Base-by-base conservation (phyloP, 257 asterid species). In the Solanum tacnaense region DNA sequence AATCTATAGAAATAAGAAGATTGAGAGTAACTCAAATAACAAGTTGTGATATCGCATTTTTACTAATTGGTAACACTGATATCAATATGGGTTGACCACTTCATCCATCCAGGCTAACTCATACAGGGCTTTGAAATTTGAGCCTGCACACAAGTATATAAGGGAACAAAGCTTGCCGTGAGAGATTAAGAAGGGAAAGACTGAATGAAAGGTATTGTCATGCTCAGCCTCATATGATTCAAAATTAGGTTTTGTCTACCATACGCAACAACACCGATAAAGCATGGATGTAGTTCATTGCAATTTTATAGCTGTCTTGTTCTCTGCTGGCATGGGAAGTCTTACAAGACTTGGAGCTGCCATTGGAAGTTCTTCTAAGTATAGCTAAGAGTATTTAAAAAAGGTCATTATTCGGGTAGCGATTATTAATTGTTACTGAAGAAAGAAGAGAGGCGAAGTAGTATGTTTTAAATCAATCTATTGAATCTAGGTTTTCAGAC, bases 91-190 rank as follows among this genome's bases (percentile, higher is more conserved):
- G 41, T 7, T 0, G 41, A 38, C 41, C 41, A 7, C 10, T 38
- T 10, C 9, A 38, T 38, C 41, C 41, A 38, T 38, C 41, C 39
- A 4, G 35, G 35, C 35, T 32, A 32, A 32, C 35, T 32, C 35
- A 34, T 34, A 4, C 35, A 34, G 41, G 41, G 2, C 41, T 38
- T 38, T 38, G 41, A 38, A 38, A 7, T 38, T 38, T 39, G 44
- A 39, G 12, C 39, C 39, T 39, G 44, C 0, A 39, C 12, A 39
- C 46, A 39, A 39, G 46, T 39, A 39, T 39, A 87, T 88, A 90
- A 35, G 98, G 96, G 87, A 93, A 88, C 76, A 96, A 96, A 92
- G 99, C 98, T 88, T 93, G 95, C 88, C 99, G 98, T 62, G 99
- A 95, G 94, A 96, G 93, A 90, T 89, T 93, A 87, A 94, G 99